Evolutionary conservation across 2,329 filamentous ascomycete species (phyloP).

Genomic region (Rhinocladiella mackenziei): DNA sequence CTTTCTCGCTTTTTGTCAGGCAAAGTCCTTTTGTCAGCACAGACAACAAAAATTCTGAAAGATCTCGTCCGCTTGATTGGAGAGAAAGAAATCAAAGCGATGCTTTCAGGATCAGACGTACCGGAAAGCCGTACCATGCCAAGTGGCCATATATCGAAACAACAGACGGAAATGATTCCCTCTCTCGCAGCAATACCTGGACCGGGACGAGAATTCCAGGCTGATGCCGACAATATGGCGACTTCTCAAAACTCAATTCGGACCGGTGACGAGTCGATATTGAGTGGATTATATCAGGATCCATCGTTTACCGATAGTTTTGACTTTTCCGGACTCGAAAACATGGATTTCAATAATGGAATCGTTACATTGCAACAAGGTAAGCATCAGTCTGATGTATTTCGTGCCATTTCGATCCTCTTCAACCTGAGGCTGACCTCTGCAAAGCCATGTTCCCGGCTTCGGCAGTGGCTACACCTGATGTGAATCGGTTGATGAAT

Average conservation of each 20-base stretch:
- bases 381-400: background rate
- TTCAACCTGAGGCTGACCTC: background rate
- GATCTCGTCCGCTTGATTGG: conserved; percentile 22
- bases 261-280: background rate
- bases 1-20: conserved; percentile 39
- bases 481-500: background rate
- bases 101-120: conserved; percentile 17
- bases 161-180: background rate
- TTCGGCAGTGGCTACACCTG: conserved; percentile 5
- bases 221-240: background rate
- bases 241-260: background rate
- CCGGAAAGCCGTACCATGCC: background rate
- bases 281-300: background rate
- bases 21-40: conserved; percentile 37
- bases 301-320: conserved; percentile 3
- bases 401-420: too few species aligned
- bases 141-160: background rate
- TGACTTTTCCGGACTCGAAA: conserved; percentile 20
- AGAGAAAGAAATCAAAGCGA: conserved; percentile 24
- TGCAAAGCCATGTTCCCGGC: conserved; percentile 16
- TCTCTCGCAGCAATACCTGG: background rate
- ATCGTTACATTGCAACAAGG: conserved; percentile 18
- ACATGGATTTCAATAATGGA: conserved; percentile 20
- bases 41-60: conserved; percentile 30
- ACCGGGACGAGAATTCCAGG: background rate